These are phyloP conservation scores for Suillus brevipes DNA, from an alignment of 768 basidiomycete species.

Conservation along the genomic window DNA sequence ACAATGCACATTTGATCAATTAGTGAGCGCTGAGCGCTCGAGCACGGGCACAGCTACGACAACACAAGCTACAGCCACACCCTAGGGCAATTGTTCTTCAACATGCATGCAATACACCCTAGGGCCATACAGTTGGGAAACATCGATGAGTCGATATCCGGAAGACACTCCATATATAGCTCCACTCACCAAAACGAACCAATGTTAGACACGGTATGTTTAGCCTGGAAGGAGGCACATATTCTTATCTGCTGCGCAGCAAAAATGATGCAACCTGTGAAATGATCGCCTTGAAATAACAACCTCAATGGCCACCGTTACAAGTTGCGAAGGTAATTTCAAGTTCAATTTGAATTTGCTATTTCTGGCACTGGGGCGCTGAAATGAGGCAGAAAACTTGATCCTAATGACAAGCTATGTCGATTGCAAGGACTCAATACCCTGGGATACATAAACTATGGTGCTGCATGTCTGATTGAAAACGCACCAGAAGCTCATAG, in stretches of 20 bases:
- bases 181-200: neutral
- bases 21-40: neutral
- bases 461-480: neutral
- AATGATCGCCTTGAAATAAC: neutral
- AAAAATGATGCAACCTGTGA: slow-evolving; percentile 5
- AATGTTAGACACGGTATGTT: neutral
- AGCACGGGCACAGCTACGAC: neutral
- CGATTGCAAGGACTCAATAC: neutral
- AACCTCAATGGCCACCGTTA: neutral
- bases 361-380: neutral
- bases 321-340: too few species aligned
- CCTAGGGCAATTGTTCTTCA: neutral
- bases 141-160: neutral
- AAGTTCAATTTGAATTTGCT: neutral
- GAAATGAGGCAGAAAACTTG: neutral
- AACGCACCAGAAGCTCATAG: neutral
- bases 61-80: neutral
- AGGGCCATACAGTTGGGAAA: neutral
- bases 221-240: neutral
- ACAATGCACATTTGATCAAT: neutral
- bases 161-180: neutral
- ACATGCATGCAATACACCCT: neutral
- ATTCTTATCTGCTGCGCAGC: slow-evolving; percentile 3
- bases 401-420: neutral
- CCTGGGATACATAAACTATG: neutral